A percentile compares a stretch with the other conserved stretches of the same genome.
Conservation (phyloP, 768 basidiomycete species). For the Pleurotus tuoliensis region DNA sequence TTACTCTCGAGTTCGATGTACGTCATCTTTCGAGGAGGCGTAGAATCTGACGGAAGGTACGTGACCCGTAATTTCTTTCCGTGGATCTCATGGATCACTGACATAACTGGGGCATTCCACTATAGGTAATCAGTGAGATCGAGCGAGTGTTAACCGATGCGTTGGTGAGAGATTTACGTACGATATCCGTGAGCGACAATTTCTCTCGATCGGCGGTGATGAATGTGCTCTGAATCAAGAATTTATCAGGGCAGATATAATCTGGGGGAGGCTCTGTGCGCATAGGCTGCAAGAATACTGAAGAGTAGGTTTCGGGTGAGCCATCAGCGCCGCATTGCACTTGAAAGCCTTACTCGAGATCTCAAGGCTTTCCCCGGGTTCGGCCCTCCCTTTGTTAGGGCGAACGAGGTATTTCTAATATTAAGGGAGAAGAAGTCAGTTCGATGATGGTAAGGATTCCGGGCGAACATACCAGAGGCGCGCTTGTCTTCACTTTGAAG, state of each 20-base stretch:
- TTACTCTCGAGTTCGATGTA: conserved; percentile 54
- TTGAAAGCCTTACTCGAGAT: background rate
- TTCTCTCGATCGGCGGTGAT: conserved; percentile 7
- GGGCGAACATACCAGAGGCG: background rate
- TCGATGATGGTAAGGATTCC: too few relatives aligned
- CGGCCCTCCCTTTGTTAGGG: conserved; percentile 8
- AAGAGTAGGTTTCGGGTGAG: background rate
- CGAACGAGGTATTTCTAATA: conserved; percentile 6
- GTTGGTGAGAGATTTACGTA: background rate
- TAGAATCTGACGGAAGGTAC: conserved; percentile 69
- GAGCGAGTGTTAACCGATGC: background rate
- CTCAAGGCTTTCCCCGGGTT: conserved; percentile 5
- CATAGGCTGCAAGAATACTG: conserved; percentile 5
- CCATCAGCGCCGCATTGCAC: too few relatives aligned
- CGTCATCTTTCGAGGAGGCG: conserved; percentile 24
- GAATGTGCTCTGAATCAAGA: conserved; percentile 9
- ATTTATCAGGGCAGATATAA: conserved; percentile 2
- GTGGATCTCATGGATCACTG: conserved; percentile 68
- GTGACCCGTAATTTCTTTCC: conserved; percentile 94
- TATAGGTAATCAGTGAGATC: conserved; percentile 18
- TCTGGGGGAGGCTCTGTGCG: background rate
- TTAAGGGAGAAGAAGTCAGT: too few relatives aligned
- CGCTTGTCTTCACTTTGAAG: conserved; percentile 11
- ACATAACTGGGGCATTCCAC: conserved; percentile 56
- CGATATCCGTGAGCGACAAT: conserved; percentile 1